Conservation (phyloP, 2,329 filamentous ascomycete genomes). For the Botrytis galanthina region DNA sequence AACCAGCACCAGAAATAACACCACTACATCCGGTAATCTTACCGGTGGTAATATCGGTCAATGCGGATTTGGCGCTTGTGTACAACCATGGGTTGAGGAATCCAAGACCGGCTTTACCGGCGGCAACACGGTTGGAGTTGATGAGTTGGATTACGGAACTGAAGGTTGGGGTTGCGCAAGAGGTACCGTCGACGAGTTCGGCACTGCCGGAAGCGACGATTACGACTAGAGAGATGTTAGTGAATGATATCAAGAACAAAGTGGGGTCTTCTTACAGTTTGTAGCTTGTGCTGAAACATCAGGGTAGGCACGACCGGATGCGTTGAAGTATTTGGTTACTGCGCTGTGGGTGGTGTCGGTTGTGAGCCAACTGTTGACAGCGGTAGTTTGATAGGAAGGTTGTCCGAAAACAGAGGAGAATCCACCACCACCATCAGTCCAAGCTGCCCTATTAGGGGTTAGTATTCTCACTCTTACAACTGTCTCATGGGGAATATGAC, state of each 20-base stretch:
- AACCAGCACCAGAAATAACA: constrained; percentile 23
- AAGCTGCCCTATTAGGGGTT: constrained; percentile 23
- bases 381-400: constrained; percentile 43
- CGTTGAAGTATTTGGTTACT: constrained; percentile 48
- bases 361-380: constrained; percentile 45
- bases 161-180: constrained; percentile 55
- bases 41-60: constrained; percentile 44
- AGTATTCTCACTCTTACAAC: background rate
- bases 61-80: constrained; percentile 38
- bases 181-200: constrained; percentile 48
- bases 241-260: background rate
- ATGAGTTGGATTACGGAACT: constrained; percentile 59
- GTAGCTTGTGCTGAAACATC: constrained; percentile 57
- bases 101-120: constrained; percentile 46
- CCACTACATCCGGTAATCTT: constrained; percentile 42
- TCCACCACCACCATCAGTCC: constrained; percentile 41
- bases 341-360: constrained; percentile 47
- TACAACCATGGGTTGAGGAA: constrained; percentile 49
- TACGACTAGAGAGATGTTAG: constrained; percentile 35
- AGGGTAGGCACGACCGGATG: constrained; percentile 48
- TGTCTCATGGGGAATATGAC: background rate
- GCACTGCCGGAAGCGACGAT: constrained; percentile 39
- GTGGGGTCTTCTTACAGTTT: constrained; percentile 41
- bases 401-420: constrained; percentile 46
- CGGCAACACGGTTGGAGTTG: constrained; percentile 58